Evolutionary conservation across 306 rosid genomes (phyloP), one percentile per base, ranked within the genome.

Genomic region (Cicer judaicum): DNA sequence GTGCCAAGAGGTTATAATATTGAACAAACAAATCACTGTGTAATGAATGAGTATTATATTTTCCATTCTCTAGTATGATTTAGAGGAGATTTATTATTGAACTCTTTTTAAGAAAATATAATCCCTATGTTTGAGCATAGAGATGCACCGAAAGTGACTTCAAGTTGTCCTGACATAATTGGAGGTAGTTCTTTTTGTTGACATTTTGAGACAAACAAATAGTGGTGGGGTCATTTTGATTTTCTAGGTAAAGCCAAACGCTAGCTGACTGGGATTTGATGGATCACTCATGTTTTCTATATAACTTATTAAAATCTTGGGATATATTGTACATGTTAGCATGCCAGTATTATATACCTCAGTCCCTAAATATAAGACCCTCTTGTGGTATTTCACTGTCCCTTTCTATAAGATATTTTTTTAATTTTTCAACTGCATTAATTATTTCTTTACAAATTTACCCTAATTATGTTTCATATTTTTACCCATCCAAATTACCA

Each of bases 131-230:
- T 9, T 78, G 69, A 72, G 75, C 68, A 43, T 56, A 71, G 76
- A 79, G 79, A 73, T 68, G 73, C 70, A 68, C 68, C 53, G 73
- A 83, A 80, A 81, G 72, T 75, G 85, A 80, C 81, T 18, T 64
- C 79, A 69, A 16, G 84, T 66, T 59, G 69, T 76, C 63, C 68
- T 72, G 40, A 68, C 68, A 42, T 78, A 79, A 70, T 74, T 56
- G 68, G 66, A 75, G 76, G 42, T 41, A 18, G 72, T 72, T 24
- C 34, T 24, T 24, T 74, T 78, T 84, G 63, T 72, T 71, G 84
- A 79, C 80, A 73, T 66, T 66, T 60, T 66, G 56, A 57, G 34
- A 24, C 34, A 80, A 78, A 76, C 75, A 68, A 70, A 69, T 81
- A 76, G 67, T 38, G 46, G 80, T 75, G 84, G 84, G 85, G 87